Base-by-base conservation (phyloP, 1,139 yeast species). In the Arxiozyma heterogenica region DNA sequence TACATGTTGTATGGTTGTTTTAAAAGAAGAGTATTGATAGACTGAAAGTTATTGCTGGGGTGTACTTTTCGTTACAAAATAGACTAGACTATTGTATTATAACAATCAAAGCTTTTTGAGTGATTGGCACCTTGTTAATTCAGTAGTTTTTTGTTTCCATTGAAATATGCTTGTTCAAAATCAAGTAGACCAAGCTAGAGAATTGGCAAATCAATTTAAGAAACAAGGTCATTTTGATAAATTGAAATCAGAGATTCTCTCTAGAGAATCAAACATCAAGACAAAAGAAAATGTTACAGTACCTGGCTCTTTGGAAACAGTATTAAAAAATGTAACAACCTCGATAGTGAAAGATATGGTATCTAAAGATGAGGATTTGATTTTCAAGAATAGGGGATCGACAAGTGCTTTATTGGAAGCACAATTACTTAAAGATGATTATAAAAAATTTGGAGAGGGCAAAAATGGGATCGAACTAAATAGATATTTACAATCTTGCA, bases 361-460 rank as follows among this genome's bases (percentile, higher is more conserved):
- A 1, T 46, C 52, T 6, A 59, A 64, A 20, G 67, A 67, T 57
- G 68, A 65, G 48, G 59, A 61, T 27, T 51, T 67, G 15, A 54
- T 67, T 8, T 67, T 64, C 53, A 67, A 66, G 50, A 67, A 66
- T 51, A 56, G 70, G 52, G 71, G 69, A 4, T 61, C 70, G 1
- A 66, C 70, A 1, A 66, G 67, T 53, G 71, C 71, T 3, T 51
- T 66, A 9, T 55, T 67, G 11, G 71, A 67, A 54, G 63, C 68
- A 1, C 64, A 63, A 44, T 46, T 67, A 25, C 57, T 65, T 27
- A 67, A 66, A 51, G 62, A 64, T 39, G 58, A 61, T 22, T 67
- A 65, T 54, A 54, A 57, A 27, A 56, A 54, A 41, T 49, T 67
- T 17, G 54, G 50, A n/a, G 62, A 61, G 22, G 58, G 57, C n/a